These are phyloP conservation scores for Stentor roeselii DNA, from an alignment of 73 alveolate genomes.

Conservation along the genomic window DNA sequence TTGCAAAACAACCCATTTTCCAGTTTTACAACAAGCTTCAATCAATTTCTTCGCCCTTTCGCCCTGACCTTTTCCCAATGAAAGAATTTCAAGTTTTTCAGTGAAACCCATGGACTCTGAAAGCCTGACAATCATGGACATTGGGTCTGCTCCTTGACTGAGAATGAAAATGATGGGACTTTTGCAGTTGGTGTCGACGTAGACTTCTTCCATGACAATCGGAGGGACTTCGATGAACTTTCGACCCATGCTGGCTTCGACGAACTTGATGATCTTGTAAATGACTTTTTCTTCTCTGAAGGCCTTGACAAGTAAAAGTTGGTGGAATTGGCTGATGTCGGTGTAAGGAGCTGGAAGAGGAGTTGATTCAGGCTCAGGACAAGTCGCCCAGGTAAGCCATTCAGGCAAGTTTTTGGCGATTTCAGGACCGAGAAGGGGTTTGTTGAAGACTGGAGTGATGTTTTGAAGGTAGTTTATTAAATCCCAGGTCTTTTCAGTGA, in stretches of 20 bases:
- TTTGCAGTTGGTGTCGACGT: conserved; percentile 91
- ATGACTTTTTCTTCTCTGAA: conserved; percentile 50
- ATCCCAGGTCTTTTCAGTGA: conserved; percentile 55
- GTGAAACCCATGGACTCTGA: conserved; percentile 75
- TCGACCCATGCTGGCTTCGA: conserved; percentile 81
- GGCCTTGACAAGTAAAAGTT: conserved; percentile 44
- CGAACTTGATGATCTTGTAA: conserved; percentile 83
- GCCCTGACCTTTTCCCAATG: conserved; percentile 99
- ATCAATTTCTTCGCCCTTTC: conserved; percentile 87
- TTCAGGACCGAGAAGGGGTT: conserved; percentile 93
- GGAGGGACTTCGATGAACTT: conserved; percentile 91
- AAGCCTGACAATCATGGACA: conserved; percentile 80
- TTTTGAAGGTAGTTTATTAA: conserved; percentile 58
- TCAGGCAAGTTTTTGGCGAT: conserved; percentile 52
- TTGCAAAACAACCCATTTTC: conserved; percentile 98
- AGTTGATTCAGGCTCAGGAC: background rate
- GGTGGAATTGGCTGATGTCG: conserved; percentile 42
- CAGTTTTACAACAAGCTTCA: conserved; percentile 90
- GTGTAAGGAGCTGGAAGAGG: conserved; percentile 19
- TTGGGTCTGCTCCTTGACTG: conserved; percentile 99
- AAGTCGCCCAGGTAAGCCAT: conserved; percentile 64
- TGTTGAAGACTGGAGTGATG: conserved; percentile 76
- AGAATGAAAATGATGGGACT: conserved; percentile 98
- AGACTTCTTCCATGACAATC: conserved; percentile 93
- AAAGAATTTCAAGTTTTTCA: conserved; percentile 86